Base-by-base conservation (phyloP, 345 rosid species). In the Ceriops zippeliana region DNA sequence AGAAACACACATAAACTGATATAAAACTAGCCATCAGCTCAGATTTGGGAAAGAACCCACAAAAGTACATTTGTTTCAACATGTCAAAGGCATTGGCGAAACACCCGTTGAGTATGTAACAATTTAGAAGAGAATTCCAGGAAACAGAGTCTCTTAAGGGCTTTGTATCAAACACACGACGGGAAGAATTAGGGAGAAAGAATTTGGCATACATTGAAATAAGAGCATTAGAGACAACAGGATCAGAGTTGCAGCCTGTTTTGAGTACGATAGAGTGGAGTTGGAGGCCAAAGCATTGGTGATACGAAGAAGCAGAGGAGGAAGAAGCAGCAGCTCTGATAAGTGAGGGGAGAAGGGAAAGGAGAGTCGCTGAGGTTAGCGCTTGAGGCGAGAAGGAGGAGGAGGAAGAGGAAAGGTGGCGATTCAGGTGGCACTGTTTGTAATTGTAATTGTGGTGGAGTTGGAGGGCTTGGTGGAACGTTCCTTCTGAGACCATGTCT, bases 11-110 rank as follows among this genome's bases (percentile, higher is more conserved):
- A 51, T 79, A 79, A 24, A 76, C 68, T 32, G 87, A 71, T 61
- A 84, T 46, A 21, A 81, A 21, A 61, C 79, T 70, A 19, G 89
- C 91, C 76, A 78, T 49, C 53, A 86, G 49, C 82, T 86, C 85
- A 1, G 83, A 69, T 63, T 76, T 86, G 1, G 89, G 87, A 17
- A 76, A 78, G 75, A 79, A 65, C 47, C 83, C 83, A 59, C 70
- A 49, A 16, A 46, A 58, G 67, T 75, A 79, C 84, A 84, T 83
- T 52, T 76, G 75, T 51, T 73, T 76, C 7, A 83, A 4, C 49
- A 85, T 56, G 38, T 63, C 61, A 20, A 80, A 19, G 7, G 86
- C 79, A 63, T 74, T 63, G 24, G 2, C n/a, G 52, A 72, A 61
- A 75, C 54, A 70, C 62, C 79, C 91, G 76, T 73, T 77, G 16